Evolutionary conservation across 768 basidiomycete genomes (phyloP), one percentile per base, ranked within the genome.

Genomic region (Gloeopeniophorella convolvens): DNA sequence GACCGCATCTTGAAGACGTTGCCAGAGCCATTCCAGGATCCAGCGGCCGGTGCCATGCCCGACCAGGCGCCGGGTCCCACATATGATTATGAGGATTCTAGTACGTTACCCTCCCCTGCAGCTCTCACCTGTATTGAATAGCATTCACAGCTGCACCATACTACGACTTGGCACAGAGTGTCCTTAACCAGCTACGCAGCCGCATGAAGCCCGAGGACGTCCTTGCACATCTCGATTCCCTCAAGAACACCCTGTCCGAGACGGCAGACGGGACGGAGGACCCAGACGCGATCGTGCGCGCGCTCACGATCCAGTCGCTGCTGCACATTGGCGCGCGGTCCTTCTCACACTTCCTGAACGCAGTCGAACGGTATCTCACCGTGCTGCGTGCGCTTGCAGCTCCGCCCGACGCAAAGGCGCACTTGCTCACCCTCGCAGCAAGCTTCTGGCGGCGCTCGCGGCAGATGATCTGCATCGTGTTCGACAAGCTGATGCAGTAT

Each of bases 401-500:
- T 7, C 75, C 70, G 57, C 57, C 68, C 34, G 79, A 85, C 59
- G 79, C 83, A 54, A 79, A 85, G 63, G 72, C 70, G 32, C 78
- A 89, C 57, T 78, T 97, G 54, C 75, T 97, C 12, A 72, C 73
- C 12, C 77, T 83, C 2, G 79, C 85, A 0, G 79, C 80, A 0
- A 65, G 72, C 4, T 98, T 94, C 69, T 99, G 94, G 94, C 76
- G 75, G 56, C 67, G 81, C 59, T 91, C 87, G 61, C 72, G 78
- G 26, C 93, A 97, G 60, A 90, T 93, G 82, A 73, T 93, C 40
- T 75, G 77, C 13, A 93, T 99, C 62, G 92, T 97, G 7, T 85
- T 95, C 55, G 96, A 98, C 73, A 99, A 99, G 70, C 72, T 98
- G 46, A 88, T 98, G 82, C 95, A 98, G 64, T 99, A 99, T 68